Evolutionary conservation across 306 rosid genomes (phyloP).

Genomic region (Neltuma alba): DNA sequence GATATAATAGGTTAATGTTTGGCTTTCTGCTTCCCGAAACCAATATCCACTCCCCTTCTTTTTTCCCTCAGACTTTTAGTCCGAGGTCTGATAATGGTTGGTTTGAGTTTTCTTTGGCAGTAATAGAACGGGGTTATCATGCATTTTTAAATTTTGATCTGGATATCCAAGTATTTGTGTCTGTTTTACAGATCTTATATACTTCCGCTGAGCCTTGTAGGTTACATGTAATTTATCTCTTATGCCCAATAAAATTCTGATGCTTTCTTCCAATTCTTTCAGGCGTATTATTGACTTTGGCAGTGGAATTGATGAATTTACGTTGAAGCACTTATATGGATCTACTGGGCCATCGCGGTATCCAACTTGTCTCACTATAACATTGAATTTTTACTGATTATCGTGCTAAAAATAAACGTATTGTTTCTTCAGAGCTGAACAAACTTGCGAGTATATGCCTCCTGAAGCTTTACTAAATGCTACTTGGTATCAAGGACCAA

Average conservation of each 20-base stretch:
- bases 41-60: background rate
- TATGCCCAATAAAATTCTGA: slow-evolving; percentile 21
- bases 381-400: slow-evolving; percentile 10
- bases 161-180: background rate
- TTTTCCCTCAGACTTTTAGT: slow-evolving; percentile 10
- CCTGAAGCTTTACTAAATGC: slow-evolving; percentile 91
- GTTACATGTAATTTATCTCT: slow-evolving; percentile 21
- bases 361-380: slow-evolving; percentile 28
- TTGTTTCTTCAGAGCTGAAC: slow-evolving; percentile 74
- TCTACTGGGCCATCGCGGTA: slow-evolving; percentile 91
- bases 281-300: slow-evolving; percentile 89
- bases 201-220: slow-evolving; percentile 37
- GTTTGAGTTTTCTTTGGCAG: slow-evolving; percentile 35
- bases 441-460: slow-evolving; percentile 84
- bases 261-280: slow-evolving; percentile 29
- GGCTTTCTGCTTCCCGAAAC: slow-evolving; percentile 10
- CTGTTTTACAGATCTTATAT: slow-evolving; percentile 16
- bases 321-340: slow-evolving; percentile 85
- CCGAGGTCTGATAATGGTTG: slow-evolving; percentile 18
- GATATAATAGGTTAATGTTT: slow-evolving; percentile 22
- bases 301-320: slow-evolving; percentile 87
- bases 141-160: slow-evolving; percentile 32
- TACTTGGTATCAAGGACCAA: slow-evolving; percentile 77
- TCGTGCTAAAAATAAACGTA: slow-evolving; percentile 31
- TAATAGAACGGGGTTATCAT: slow-evolving; percentile 21